A percentile compares a stretch with the other conserved stretches of the same genome.
Evolutionary conservation across 2,329 filamentous ascomycete genomes (phyloP).

Genomic region (Microsporum audouinii): DNA sequence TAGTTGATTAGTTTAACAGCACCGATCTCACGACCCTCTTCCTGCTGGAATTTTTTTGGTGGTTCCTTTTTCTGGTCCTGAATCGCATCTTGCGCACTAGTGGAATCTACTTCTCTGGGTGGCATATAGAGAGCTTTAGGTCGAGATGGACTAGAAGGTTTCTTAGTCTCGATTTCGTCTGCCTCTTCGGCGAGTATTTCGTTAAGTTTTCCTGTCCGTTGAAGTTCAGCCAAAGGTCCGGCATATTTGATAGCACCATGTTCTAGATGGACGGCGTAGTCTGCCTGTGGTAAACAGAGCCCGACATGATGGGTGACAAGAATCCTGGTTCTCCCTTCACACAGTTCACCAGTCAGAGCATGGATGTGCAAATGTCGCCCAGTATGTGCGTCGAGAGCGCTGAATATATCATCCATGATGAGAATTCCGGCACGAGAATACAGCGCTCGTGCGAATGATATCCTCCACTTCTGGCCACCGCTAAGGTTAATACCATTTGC

Average conservation of each 20-base stretch:
- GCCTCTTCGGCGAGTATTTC: slow-evolving; percentile 33
- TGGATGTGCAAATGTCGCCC: slow-evolving; percentile 68
- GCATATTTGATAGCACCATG: slow-evolving; percentile 55
- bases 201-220: slow-evolving; percentile 30
- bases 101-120: slow-evolving; percentile 2
- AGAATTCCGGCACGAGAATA: slow-evolving; percentile 69
- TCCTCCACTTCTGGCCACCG: slow-evolving; percentile 72
- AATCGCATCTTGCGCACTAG: slow-evolving; percentile 7
- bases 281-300: slow-evolving; percentile 57
- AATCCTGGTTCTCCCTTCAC: slow-evolving; percentile 58
- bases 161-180: slow-evolving; percentile 34
- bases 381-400: slow-evolving; percentile 67
- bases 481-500: slow-evolving; percentile 76
- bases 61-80: slow-evolving; percentile 14
- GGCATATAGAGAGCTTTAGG: slow-evolving; percentile 12
- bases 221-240: slow-evolving; percentile 52
- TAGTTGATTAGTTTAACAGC: slow-evolving; percentile 60
- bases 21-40: slow-evolving; percentile 61
- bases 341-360: slow-evolving; percentile 60
- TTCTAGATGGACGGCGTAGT: slow-evolving; percentile 62
- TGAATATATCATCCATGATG: slow-evolving; percentile 74
- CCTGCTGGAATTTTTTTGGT: slow-evolving; percentile 62
- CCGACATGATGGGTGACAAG: slow-evolving; percentile 71
- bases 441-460: slow-evolving; percentile 66
- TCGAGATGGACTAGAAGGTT: slow-evolving; percentile 12